phyloP scores from a whole-genome alignment of 129 eudicot genomes.

The Flaveria sonorensis region DNA sequence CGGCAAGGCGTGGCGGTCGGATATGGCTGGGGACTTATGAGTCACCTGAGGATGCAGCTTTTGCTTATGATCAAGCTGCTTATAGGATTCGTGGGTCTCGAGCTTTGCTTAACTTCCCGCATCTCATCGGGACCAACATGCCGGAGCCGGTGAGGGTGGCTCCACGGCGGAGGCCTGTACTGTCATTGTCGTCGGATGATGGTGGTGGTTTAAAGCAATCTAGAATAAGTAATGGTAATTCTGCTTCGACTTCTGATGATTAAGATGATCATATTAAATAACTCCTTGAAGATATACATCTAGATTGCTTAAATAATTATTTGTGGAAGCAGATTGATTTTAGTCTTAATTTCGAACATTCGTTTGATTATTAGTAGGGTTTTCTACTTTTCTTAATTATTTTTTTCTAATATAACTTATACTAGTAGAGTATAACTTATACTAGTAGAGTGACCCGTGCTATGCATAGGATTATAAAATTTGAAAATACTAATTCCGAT shows the following conservation, averaged over 20 bases:
- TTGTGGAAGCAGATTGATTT: not conserved
- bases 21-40: slow-evolving; percentile 52
- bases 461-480: too few species aligned
- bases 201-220: not conserved
- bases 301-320: not conserved
- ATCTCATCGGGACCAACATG: slow-evolving; percentile 39
- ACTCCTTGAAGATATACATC: not conserved
- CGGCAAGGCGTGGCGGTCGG: slow-evolving; percentile 41
- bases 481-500: too few species aligned
- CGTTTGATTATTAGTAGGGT: not conserved
- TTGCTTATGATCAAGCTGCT: slow-evolving; percentile 54
- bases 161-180: slow-evolving; percentile 28
- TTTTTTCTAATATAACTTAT: too few species aligned
- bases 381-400: too few species aligned
- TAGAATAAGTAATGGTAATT: slow-evolving; percentile 25
- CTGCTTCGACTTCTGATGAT: not conserved
- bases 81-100: slow-evolving; percentile 43
- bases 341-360: not conserved
- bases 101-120: slow-evolving; percentile 50
- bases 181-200: slow-evolving; percentile 16
- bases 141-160: slow-evolving; percentile 45
- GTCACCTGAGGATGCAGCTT: slow-evolving; percentile 51
- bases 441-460: too few species aligned
- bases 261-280: not conserved
- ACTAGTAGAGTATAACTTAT: too few species aligned